These are phyloP conservation scores for Kwoniella shivajii DNA, from an alignment of 1,284 basidiomycete genomes.

Conservation along the genomic window DNA sequence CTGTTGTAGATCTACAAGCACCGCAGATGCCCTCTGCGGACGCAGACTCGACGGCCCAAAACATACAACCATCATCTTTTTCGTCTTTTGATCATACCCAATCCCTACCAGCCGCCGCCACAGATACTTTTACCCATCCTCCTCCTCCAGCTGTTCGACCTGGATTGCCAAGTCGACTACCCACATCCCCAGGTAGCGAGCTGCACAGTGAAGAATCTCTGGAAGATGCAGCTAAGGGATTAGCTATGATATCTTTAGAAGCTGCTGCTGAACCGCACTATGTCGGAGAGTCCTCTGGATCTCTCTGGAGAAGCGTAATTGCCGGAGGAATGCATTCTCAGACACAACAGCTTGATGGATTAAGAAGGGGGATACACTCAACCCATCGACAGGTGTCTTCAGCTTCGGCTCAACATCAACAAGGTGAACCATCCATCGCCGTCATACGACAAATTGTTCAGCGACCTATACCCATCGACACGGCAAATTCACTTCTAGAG, in stretches of 20 bases:
- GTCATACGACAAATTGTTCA: background rate
- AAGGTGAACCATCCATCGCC: background rate
- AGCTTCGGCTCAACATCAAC: too few species aligned
- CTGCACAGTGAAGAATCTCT: conserved; percentile 11
- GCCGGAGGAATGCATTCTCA: conserved; percentile 14
- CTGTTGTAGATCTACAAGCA: too few species aligned
- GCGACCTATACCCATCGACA: background rate
- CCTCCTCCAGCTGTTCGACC: background rate
- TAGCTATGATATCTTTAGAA: conserved; percentile 32
- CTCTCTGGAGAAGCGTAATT: conserved; percentile 23
- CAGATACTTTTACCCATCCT: background rate
- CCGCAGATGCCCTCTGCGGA: too few species aligned
- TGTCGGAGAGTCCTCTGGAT: conserved; percentile 28
- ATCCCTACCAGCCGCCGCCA: background rate
- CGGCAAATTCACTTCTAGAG: background rate
- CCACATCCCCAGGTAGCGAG: background rate
- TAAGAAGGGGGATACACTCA: too few species aligned
- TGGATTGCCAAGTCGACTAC: background rate
- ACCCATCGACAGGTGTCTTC: too few species aligned
- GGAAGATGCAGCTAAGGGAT: conserved; percentile 25
- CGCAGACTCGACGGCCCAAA: too few species aligned
- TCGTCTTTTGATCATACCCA: too few species aligned
- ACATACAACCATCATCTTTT: too few species aligned
- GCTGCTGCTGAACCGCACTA: conserved; percentile 33
- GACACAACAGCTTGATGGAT: background rate